A percentile compares a stretch with the other conserved stretches of the same genome.
Conservation (phyloP, 345 rosid species). For the Eucalyptus erythrocorys region DNA sequence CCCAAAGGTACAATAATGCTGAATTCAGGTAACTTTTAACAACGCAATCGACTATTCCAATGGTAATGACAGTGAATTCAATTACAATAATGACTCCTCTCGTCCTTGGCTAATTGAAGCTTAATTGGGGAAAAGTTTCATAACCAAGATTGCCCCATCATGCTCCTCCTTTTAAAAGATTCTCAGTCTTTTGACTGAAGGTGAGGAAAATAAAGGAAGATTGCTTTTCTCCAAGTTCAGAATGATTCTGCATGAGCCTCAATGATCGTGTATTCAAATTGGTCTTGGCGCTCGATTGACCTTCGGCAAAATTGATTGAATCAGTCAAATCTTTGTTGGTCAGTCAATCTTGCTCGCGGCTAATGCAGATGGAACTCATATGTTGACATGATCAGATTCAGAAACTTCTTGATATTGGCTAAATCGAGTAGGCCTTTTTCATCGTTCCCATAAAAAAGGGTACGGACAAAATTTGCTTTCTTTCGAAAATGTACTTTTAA, state of each 20-base stretch:
- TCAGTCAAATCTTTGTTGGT: not conserved
- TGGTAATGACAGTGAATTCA: not conserved
- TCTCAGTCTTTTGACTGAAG: not conserved
- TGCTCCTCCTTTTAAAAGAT: not conserved
- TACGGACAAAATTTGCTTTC: not conserved
- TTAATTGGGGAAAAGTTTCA: not conserved
- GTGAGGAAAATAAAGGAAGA: not conserved
- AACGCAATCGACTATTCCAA: not conserved
- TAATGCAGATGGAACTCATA: not conserved
- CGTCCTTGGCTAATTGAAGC: not conserved
- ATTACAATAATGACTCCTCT: not conserved
- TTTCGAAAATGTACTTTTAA: not conserved
- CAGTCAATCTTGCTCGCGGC: not conserved
- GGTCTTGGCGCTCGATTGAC: not conserved
- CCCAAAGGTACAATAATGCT: not conserved
- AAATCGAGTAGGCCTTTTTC: not conserved
- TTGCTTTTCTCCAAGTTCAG: not conserved
- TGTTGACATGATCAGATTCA: not conserved
- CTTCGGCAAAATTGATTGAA: not conserved
- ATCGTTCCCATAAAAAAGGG: not conserved
- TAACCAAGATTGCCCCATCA: not conserved
- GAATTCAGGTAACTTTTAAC: not conserved
- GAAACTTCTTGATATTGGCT: not conserved
- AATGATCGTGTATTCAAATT: not conserved
- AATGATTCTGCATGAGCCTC: not conserved